A percentile compares a stretch with the other conserved stretches of the same genome.
These are phyloP conservation scores for Chlorella sp. DNA, from an alignment of 139 green algal genomes.

Conservation along the genomic window DNA sequence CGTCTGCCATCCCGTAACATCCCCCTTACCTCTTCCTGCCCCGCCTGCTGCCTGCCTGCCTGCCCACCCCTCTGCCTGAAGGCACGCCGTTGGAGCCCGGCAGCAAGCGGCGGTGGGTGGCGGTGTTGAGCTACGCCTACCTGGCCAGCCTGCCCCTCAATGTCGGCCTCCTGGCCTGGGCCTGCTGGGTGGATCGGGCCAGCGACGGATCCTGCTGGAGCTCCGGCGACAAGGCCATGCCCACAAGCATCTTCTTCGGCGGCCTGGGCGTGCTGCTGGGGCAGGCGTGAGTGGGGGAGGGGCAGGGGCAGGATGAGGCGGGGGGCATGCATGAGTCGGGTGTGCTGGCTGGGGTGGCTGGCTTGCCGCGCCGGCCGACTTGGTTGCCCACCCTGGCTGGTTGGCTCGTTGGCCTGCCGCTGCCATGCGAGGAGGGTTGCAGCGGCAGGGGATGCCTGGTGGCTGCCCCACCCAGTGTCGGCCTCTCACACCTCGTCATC, in stretches of 20 bases:
- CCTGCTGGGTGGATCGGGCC: slow-evolving; percentile 16
- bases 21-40: neutral
- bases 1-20: neutral
- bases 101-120: slow-evolving; percentile 19
- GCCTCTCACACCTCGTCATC: neutral
- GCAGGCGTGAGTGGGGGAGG: slow-evolving; percentile 11
- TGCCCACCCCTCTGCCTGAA: neutral
- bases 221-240: neutral
- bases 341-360: neutral
- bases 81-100: slow-evolving; percentile 20
- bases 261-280: slow-evolving; percentile 18
- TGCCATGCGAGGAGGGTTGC: neutral
- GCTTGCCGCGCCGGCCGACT: no score
- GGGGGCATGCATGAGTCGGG: neutral
- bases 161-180: slow-evolving; percentile 16
- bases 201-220: slow-evolving; percentile 32
- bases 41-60: neutral
- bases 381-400: neutral
- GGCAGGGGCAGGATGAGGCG: neutral
- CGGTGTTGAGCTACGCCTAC: neutral
- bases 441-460: no score
- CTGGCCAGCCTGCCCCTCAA: slow-evolving; percentile 20
- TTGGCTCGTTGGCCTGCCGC: neutral
- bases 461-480: neutral
- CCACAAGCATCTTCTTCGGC: slow-evolving; percentile 15